Conservation (phyloP, 106 monocot species). For the Dendrobium nobile region DNA sequence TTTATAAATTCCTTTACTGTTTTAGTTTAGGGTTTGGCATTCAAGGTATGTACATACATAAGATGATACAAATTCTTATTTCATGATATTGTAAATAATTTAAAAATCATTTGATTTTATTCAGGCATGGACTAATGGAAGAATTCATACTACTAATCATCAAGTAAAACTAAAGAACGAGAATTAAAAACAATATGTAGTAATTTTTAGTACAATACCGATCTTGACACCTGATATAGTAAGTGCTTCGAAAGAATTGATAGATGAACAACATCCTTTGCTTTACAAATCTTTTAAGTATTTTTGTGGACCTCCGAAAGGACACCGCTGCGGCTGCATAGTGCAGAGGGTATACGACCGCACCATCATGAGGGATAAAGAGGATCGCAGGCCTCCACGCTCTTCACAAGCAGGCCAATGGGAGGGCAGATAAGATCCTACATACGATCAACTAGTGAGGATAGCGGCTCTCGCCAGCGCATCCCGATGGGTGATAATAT, state of each 20-base stretch:
- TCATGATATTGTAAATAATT: background rate
- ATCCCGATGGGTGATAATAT: too few relatives aligned
- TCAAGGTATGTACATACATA: background rate
- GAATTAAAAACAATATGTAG: background rate
- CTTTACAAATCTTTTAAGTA: constrained; percentile 10
- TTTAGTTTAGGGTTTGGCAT: background rate
- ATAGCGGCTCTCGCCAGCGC: too few relatives aligned
- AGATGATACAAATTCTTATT: too few relatives aligned
- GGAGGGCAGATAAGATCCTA: too few relatives aligned
- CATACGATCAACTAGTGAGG: too few relatives aligned
- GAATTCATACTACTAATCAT: constrained; percentile 4
- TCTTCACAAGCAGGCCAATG: too few relatives aligned
- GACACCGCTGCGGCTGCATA: too few relatives aligned
- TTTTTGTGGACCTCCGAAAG: too few relatives aligned
- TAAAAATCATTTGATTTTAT: background rate
- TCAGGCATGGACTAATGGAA: constrained; percentile 29
- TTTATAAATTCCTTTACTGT: background rate
- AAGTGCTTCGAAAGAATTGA: constrained; percentile 10
- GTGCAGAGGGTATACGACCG: too few relatives aligned
- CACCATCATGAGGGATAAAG: too few relatives aligned
- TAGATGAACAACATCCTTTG: constrained; percentile 15
- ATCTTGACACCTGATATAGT: background rate
- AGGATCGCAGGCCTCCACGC: too few relatives aligned
- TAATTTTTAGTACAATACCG: background rate
- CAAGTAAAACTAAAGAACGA: background rate